Evolutionary conservation across 345 rosid species (phyloP).

Genomic region (Punica granatum): DNA sequence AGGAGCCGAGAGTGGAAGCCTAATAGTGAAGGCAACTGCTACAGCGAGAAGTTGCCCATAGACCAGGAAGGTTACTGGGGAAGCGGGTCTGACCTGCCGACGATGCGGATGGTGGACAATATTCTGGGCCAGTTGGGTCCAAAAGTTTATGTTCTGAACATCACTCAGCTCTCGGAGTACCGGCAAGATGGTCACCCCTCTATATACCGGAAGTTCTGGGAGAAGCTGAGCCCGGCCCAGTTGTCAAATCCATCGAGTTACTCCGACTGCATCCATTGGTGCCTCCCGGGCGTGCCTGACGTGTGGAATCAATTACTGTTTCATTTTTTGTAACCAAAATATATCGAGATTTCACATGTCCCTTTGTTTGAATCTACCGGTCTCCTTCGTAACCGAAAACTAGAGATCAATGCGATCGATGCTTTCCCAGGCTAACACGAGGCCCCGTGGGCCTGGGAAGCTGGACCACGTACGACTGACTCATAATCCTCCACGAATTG

Average conservation of each 20-base stretch:
- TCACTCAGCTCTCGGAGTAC: constrained; percentile 92
- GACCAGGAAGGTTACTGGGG: constrained; percentile 74
- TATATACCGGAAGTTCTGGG: constrained; percentile 91
- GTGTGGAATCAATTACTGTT: constrained; percentile 88
- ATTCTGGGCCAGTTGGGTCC: constrained; percentile 53
- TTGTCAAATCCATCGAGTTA: constrained; percentile 55
- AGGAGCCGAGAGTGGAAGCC: constrained; percentile 88
- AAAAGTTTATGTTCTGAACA: constrained; percentile 67
- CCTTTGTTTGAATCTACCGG: too few relatives aligned
- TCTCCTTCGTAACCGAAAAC: too few relatives aligned
- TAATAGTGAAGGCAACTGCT: constrained; percentile 76
- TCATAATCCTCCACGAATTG: too few relatives aligned
- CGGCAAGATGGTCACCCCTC: constrained; percentile 96
- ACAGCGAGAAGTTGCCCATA: constrained; percentile 54
- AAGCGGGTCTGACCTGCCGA: constrained; percentile 68
- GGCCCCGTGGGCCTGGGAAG: too few relatives aligned
- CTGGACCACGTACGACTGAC: too few relatives aligned
- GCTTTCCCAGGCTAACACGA: too few relatives aligned
- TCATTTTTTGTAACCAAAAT: constrained; percentile 45
- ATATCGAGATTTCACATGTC: background rate
- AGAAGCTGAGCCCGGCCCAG: constrained; percentile 52
- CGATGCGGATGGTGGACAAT: constrained; percentile 71
- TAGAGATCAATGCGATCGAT: too few relatives aligned
- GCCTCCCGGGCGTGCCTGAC: constrained; percentile 94
- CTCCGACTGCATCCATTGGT: constrained; percentile 96